Evolutionary conservation across 2,329 filamentous ascomycete species (phyloP), one percentile per base, ranked within the genome.

Genomic region (Pezicula rhizophila): DNA sequence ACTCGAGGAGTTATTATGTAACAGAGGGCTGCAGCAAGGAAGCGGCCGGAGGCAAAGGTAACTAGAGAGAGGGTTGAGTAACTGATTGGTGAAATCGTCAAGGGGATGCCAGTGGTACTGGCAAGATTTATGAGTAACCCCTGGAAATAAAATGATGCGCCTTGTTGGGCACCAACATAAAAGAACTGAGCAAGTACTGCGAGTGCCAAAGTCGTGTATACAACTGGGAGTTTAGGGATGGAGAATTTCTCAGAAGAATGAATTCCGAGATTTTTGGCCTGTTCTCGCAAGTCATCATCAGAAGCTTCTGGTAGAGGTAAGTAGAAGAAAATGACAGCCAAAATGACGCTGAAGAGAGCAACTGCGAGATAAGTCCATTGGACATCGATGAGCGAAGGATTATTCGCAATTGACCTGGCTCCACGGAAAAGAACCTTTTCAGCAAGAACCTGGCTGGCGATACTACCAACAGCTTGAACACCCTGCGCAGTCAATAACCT

Each of bases 311-410:
- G 80, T 2, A 85, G 68, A 0, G 81, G 81, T 72, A 84, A 80
- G 58, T 85, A 85, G 61, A 79, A 85, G 63, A 85, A 84, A 61
- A 85, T 79, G 3, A 85, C 69, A 0, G 82, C 86, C 2, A 95
- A 73, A 3, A 79, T 71, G 46, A 85, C 86, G 50, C 85, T 87
- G 48, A 90, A 83, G 20, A 85, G 72, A 0, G 87, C 88, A 52
- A 92, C 85, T 48, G 83, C 85, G n/a, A 93, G 76, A 58, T 93
- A 93, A 0, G 87, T 87, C 85, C 85, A 95, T 66, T 93, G 89
- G 2, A 92, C 85, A 52, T 85, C 82, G 53, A 87, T 77, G 3
- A 93, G 74, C 1, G 77, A 78, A 26, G 73, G 66, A 2, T 73
- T 61, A n/a, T 55, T 64, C 31, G 57, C 60, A 8, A 87, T 12